phyloP scores from a whole-genome alignment of 305 asterid species.

The Coffea humblotiana region DNA sequence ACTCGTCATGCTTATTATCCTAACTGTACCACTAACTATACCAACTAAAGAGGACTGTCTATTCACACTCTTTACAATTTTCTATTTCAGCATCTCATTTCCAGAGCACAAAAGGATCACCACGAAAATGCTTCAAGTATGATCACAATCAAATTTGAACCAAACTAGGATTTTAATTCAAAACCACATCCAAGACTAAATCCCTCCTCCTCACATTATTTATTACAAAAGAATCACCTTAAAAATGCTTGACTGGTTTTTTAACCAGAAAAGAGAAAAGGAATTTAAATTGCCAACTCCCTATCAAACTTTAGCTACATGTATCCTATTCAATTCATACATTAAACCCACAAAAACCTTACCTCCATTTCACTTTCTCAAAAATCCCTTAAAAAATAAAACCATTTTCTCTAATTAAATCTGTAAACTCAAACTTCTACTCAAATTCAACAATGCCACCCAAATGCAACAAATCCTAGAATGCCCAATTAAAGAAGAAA shows the following conservation, averaged over 20 bases:
- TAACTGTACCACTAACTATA: neutral
- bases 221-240: neutral
- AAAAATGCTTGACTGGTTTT: neutral
- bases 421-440: slow-evolving; percentile 4
- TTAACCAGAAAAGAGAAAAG: neutral
- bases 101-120: neutral
- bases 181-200: neutral
- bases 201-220: neutral
- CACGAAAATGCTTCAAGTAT: neutral
- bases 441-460: neutral
- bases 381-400: neutral
- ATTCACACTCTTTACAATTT: neutral
- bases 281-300: too few species aligned
- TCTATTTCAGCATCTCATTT: neutral
- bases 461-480: neutral
- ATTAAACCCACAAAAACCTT: neutral
- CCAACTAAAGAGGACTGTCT: neutral
- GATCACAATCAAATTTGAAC: neutral
- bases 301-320: too few species aligned
- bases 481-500: neutral
- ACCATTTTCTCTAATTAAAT: neutral
- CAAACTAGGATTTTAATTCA: neutral
- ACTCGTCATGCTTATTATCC: too few species aligned
- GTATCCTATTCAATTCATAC: neutral
- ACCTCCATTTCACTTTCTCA: neutral